These are phyloP conservation scores for Wickerhamiella siamensis DNA, from an alignment of 805 yeast genomes.

Conservation along the genomic window DNA sequence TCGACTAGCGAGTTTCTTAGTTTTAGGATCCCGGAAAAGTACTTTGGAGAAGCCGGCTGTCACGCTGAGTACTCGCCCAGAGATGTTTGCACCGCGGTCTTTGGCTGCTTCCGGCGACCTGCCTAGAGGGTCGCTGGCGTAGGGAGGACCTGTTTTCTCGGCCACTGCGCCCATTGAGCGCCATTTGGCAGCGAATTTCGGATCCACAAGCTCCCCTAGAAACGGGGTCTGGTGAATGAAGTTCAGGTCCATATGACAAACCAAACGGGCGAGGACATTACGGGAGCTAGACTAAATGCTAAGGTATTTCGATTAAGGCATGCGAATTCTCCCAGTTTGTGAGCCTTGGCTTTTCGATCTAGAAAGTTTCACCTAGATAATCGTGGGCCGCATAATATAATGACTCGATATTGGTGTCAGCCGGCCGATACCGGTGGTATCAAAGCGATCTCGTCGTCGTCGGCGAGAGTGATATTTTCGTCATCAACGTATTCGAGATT, in stretches of 20 bases:
- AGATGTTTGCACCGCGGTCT: slow-evolving; percentile 22
- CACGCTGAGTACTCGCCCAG: slow-evolving; percentile 55
- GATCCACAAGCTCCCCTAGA: slow-evolving; percentile 17
- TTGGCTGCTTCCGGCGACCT: slow-evolving; percentile 14
- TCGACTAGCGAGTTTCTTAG: slow-evolving; percentile 36
- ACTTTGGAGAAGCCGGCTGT: slow-evolving; percentile 39
- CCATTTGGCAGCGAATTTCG: slow-evolving; percentile 9
- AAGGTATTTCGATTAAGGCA: too few species aligned
- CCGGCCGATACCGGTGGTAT: slow-evolving; percentile 24
- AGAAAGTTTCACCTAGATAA: too few species aligned
- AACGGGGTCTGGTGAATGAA: slow-evolving; percentile 15
- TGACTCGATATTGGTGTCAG: slow-evolving; percentile 2
- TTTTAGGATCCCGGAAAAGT: slow-evolving; percentile 20
- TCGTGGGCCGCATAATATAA: too few species aligned
- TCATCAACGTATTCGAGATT: slow-evolving; percentile 16
- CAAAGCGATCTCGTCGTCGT: slow-evolving; percentile 18
- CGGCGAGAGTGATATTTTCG: slow-evolving; percentile 2
- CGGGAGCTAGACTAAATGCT: too few species aligned
- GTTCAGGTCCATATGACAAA: slow-evolving; percentile 4
- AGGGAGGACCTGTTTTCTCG: not conserved
- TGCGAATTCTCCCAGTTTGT: too few species aligned
- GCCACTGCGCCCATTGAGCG: not conserved
- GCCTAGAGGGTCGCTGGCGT: slow-evolving; percentile 9
- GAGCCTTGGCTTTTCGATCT: too few species aligned
- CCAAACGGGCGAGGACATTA: too few species aligned